These are phyloP conservation scores for Candida mattraensis DNA, from an alignment of 805 yeast genomes.

Conservation along the genomic window DNA sequence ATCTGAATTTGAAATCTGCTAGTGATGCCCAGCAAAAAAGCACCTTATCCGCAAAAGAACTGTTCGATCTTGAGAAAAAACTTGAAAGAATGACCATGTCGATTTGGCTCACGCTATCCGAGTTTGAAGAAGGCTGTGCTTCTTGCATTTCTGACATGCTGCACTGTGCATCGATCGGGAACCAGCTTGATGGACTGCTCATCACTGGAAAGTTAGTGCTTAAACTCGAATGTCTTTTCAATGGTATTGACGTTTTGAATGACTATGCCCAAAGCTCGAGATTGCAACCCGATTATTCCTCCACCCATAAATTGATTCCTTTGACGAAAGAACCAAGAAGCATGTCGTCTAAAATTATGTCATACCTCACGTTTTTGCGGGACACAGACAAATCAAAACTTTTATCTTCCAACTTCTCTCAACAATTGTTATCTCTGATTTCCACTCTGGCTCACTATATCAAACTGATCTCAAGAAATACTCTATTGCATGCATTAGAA, in stretches of 20 bases:
- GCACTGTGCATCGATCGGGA: conserved; percentile 73
- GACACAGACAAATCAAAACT: conserved; percentile 45
- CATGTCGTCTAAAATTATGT: conserved; percentile 85
- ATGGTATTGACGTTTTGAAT: conserved; percentile 59
- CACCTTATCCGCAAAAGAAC: conserved; percentile 43
- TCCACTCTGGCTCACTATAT: conserved; percentile 92
- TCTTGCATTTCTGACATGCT: conserved; percentile 89
- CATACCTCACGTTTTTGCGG: conserved; percentile 79
- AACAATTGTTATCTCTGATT: conserved; percentile 73
- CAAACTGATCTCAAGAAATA: conserved; percentile 78
- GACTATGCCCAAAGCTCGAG: conserved; percentile 23
- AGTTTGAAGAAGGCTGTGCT: conserved; percentile 89
- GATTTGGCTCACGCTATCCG: conserved; percentile 85
- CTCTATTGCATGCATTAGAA: conserved; percentile 74
- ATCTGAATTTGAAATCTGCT: conserved; percentile 13
- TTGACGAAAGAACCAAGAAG: conserved; percentile 72
- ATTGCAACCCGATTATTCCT: conserved; percentile 22
- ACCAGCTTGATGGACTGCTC: conserved; percentile 62
- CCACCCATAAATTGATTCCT: conserved; percentile 34
- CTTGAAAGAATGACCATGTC: conserved; percentile 57
- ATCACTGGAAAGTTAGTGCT: conserved; percentile 72
- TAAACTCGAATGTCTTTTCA: conserved; percentile 73
- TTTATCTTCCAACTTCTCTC: conserved; percentile 45
- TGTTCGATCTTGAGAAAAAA: conserved; percentile 58
- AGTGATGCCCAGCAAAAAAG: conserved; percentile 5